Evolutionary conservation across 2,329 filamentous ascomycete species (phyloP), one percentile per base, ranked within the genome.

Genomic region (Diaporthe vexans): DNA sequence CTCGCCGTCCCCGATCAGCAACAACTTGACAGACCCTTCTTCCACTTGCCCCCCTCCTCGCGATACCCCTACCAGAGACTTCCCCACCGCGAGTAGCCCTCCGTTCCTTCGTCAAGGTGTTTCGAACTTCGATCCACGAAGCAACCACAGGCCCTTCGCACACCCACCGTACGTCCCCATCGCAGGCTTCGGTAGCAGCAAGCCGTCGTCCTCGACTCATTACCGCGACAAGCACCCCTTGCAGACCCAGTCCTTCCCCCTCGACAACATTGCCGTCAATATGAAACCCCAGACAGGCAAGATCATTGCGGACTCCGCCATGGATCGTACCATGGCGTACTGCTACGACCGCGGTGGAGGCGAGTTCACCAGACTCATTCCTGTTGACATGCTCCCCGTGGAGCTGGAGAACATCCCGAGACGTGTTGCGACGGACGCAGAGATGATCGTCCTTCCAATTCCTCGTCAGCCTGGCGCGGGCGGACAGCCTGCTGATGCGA

Each of bases 341-440:
- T 90, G 85, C 76, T 85, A 88, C 70, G 85, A 88, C 69, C 85
- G 90, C 9, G 86, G 86, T 11, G 86, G 90, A 74, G 90, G 90
- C 4, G 81, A 83, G 61, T 88, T 85, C 74, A 91, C 90, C 7
- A 84, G 87, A 4, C 85, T 92, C 0, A 82, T 91, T 19, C 88
- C 88, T 0, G 89, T 87, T 0, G 90, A 92, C 75, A 83, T 85
- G 81, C 80, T 91, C 15, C 87, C 86, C 0, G 17, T 72, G 17
- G 79, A 82, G 4, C 78, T 87, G 46, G 77, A 81, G 8, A 85
- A 86, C 58, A 81, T 91, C 6, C 85, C 87, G 1, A 77, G 83
- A 1, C 72, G 82, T 1, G 84, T 89, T 79, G 73, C 78, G 13
- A 81, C 79, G 48, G 80, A 80, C 29, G 76, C 78, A 9, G 86